Percentiles rank a stretch among this genome's conserved stretches.
These are phyloP conservation scores for Nannochloropsis gaditana DNA, from an alignment of 108 stramenopile species.

Conservation along the genomic window DNA sequence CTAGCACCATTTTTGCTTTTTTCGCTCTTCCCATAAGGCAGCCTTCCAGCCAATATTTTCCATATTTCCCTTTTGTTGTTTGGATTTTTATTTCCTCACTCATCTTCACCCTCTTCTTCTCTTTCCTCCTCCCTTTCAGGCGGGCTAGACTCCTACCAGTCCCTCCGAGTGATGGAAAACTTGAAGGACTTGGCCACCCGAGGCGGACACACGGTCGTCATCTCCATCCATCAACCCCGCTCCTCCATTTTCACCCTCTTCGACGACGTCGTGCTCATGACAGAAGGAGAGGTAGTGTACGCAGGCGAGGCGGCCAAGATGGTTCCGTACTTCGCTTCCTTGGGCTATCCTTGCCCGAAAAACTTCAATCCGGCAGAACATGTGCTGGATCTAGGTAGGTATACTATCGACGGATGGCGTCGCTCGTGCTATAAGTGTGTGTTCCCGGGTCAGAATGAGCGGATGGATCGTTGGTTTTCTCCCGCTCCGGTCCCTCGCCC, in stretches of 20 bases:
- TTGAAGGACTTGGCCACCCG: constrained; percentile 56
- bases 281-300: constrained; percentile 50
- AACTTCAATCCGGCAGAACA: constrained; percentile 47
- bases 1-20: no score
- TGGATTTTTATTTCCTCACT: neutral
- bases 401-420: no score
- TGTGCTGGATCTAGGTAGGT: constrained; percentile 33
- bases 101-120: neutral
- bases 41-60: neutral
- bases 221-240: constrained; percentile 49
- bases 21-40: no score
- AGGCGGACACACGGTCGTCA: constrained; percentile 9
- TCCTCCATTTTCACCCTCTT: constrained; percentile 50
- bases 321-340: constrained; percentile 23
- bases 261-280: constrained; percentile 53
- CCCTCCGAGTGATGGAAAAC: constrained; percentile 52
- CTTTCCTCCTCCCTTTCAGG: neutral
- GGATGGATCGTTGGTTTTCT: no score
- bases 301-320: constrained; percentile 36
- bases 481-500: no score
- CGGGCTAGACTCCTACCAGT: constrained; percentile 11
- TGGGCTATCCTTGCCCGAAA: constrained; percentile 29
- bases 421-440: no score
- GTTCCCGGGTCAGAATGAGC: no score
- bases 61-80: neutral